Percentiles rank a stretch among this genome's conserved stretches.
These are phyloP conservation scores for Chenopodium berlandieri DNA, from an alignment of 148 eudicot species.

Conservation along the genomic window DNA sequence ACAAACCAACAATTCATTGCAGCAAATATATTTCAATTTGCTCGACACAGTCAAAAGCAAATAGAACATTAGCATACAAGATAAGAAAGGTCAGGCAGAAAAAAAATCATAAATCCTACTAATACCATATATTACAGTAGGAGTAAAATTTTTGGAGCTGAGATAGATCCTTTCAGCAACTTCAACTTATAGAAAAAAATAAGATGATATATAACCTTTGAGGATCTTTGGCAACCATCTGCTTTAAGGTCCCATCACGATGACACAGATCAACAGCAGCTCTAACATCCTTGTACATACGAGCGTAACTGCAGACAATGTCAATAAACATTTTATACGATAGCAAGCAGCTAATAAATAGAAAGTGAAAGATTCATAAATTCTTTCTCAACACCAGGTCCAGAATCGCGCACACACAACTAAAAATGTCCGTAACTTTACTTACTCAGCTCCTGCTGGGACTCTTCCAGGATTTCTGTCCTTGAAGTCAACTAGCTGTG, in stretches of 20 bases:
- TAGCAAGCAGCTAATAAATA: neutral
- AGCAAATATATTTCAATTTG: neutral
- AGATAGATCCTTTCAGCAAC: neutral
- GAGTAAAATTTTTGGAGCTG: neutral
- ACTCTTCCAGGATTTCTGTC: slow-evolving; percentile 81
- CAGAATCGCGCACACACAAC: neutral
- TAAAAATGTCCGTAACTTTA: slow-evolving; percentile 4
- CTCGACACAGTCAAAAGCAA: neutral
- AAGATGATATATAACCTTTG: slow-evolving; percentile 43
- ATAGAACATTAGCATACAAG: neutral
- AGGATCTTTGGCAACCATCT: slow-evolving; percentile 97
- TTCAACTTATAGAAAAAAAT: neutral
- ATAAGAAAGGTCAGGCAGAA: neutral
- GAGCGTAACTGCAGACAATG: slow-evolving; percentile 65
- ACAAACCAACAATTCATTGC: neutral
- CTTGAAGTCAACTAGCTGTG: slow-evolving; percentile 91
- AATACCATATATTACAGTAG: neutral
- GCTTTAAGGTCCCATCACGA: slow-evolving; percentile 95
- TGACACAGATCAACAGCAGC: slow-evolving; percentile 99
- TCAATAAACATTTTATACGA: neutral
- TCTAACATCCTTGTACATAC: slow-evolving; percentile 91
- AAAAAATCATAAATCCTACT: neutral
- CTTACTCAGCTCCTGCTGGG: slow-evolving; percentile 78
- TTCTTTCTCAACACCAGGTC: neutral
- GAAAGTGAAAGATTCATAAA: neutral